These are phyloP conservation scores for Coriaria nepalensis DNA, from an alignment of 306 rosid species.

Conservation along the genomic window DNA sequence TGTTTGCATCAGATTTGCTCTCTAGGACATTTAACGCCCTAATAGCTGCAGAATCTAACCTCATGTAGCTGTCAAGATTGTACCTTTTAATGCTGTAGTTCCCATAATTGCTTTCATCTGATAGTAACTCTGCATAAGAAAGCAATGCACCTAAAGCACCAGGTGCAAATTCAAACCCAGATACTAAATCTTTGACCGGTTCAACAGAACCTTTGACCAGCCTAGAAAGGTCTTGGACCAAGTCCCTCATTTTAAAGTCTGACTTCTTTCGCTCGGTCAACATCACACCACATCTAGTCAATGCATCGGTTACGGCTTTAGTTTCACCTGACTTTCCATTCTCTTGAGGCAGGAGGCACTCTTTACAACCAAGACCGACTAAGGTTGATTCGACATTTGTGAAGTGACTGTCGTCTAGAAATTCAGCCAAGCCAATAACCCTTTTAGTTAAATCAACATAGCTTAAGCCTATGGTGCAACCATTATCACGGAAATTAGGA, in stretches of 20 bases:
- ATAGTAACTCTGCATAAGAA: constrained; percentile 76
- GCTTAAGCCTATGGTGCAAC: constrained; percentile 71
- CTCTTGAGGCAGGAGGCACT: constrained; percentile 69
- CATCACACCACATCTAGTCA: constrained; percentile 83
- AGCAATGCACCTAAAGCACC: constrained; percentile 80
- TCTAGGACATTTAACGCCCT: constrained; percentile 84
- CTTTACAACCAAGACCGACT: constrained; percentile 95
- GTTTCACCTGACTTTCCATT: constrained; percentile 47
- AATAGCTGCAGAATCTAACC: constrained; percentile 90
- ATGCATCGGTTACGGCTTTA: constrained; percentile 47
- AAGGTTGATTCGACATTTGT: constrained; percentile 83
- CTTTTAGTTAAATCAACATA: constrained; percentile 79
- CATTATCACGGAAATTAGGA: constrained; percentile 61
- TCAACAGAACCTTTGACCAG: constrained; percentile 89
- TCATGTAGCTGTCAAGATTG: constrained; percentile 76
- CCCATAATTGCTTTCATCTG: constrained; percentile 85
- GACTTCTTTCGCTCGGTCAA: constrained; percentile 76
- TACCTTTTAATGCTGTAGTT: constrained; percentile 55
- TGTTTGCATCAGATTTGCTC: constrained; percentile 90
- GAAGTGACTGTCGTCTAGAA: constrained; percentile 84
- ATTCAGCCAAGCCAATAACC: constrained; percentile 78
- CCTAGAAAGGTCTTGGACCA: constrained; percentile 81
- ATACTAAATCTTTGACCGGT: constrained; percentile 74
- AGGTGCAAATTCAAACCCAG: constrained; percentile 82
- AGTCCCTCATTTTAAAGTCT: constrained; percentile 79